Evolutionary conservation across 352 stramenopile species (phyloP), one percentile per base, ranked within the genome.

Genomic region (Globisporangium takayamanum): DNA sequence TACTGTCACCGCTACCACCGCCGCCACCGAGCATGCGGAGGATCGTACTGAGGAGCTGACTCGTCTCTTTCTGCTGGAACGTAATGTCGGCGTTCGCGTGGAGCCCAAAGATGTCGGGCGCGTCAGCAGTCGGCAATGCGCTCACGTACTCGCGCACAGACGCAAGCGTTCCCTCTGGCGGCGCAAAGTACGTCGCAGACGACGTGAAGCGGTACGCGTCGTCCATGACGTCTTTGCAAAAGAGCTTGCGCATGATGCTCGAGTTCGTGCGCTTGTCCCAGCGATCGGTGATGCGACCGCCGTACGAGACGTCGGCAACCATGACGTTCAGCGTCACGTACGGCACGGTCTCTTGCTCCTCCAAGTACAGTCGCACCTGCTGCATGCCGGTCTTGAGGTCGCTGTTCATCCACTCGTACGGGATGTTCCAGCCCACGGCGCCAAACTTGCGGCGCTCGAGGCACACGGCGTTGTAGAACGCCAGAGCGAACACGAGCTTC

Each of bases 371-470:
- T 16, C 88, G 78, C 22, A 97, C 79, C 61, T 97, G 88, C 66
- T 92, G 94, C 84, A 97, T 96, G 18, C 85, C 92, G 28, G 92
- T 97, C 66, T 98, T 98, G 3, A 98, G 55, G 62, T 98, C 94
- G 51, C 80, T 96, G 55, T 98, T 98, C 89, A 98, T 98, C 92
- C 93, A 98, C 41, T 96, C 94, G 64, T 98, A 98, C 2, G 90
- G 90, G 54, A 98, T 98, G 57, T 97, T 98, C 94, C 93, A 98
- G 5, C 94, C 94, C 2, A 98, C 88, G 2, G 94, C 90, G 22
- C 94, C 94, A 59, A 98, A 98, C 54, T 98, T 98, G 12, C 92
- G 80, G 2, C 94, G 78, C 59, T 98, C 94, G 4, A 98, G 70
- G 57, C 96, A 98, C 36, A 98, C 79, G 10, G 89, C 93, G 58